A percentile compares a stretch with the other conserved stretches of the same genome.
Evolutionary conservation across 2,329 filamentous ascomycete species (phyloP).

Genomic region (Cercospora zeina): DNA sequence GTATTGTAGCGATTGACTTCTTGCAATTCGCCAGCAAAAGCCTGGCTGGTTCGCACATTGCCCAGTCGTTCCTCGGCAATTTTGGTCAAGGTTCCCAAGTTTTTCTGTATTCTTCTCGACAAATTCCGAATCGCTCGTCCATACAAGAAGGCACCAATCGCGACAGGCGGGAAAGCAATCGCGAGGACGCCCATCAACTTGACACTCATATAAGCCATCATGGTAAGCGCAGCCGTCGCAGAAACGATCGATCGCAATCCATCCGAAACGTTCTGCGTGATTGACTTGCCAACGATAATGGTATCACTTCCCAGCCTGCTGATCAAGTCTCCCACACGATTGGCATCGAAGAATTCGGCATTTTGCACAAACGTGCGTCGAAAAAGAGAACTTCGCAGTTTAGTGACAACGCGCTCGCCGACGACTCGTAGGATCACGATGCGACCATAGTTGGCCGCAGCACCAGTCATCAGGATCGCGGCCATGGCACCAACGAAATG

Average conservation of each 20-base stretch:
- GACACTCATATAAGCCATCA: constrained; percentile 95
- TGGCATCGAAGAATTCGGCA: constrained; percentile 98
- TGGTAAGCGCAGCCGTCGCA: constrained; percentile 80
- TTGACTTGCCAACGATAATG: constrained; percentile 96
- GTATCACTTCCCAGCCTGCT: constrained; percentile 94
- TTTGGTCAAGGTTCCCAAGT: constrained; percentile 87
- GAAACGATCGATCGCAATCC: constrained; percentile 89
- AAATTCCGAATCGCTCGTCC: constrained; percentile 85
- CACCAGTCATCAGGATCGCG: constrained; percentile 74
- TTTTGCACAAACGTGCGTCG: constrained; percentile 93
- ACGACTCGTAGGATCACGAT: constrained; percentile 92
- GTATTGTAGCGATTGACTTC: constrained; percentile 89
- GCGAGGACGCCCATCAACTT: constrained; percentile 84
- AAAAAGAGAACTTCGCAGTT: constrained; percentile 86
- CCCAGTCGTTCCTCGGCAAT: constrained; percentile 97
- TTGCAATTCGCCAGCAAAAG: constrained; percentile 88
- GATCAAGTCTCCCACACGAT: constrained; percentile 92
- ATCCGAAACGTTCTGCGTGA: constrained; percentile 96
- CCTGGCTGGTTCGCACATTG: constrained; percentile 94
- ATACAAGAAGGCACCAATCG: constrained; percentile 86
- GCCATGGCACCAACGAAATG: constrained; percentile 86
- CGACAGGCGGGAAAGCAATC: constrained; percentile 86
- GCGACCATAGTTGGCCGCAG: constrained; percentile 86
- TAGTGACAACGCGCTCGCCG: constrained; percentile 88
- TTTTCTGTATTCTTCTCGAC: constrained; percentile 90